Percentiles rank a stretch among this genome's conserved stretches.
phyloP scores from a whole-genome alignment of 345 rosid species.

The Eucalyptus regnans region DNA sequence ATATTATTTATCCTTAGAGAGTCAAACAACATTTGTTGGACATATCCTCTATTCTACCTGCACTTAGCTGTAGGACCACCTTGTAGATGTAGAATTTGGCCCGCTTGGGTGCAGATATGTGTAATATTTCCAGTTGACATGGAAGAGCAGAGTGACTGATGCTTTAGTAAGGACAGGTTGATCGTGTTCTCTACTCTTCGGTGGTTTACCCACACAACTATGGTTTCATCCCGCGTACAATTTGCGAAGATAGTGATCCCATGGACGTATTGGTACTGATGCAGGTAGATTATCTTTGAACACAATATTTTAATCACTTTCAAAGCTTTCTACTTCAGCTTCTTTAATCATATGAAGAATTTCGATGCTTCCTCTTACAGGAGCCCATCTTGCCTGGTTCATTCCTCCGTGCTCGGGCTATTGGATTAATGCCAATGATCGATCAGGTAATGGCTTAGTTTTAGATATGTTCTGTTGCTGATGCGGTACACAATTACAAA shows the following conservation, averaged over 20 bases:
- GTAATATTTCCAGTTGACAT: neutral
- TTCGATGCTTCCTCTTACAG: constrained; percentile 14
- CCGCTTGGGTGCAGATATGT: neutral
- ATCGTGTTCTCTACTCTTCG: constrained; percentile 91
- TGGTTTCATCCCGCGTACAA: constrained; percentile 93
- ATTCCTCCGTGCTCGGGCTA: constrained; percentile 96
- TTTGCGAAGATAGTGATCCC: constrained; percentile 97
- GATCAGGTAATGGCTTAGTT: constrained; percentile 51
- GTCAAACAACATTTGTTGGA: neutral
- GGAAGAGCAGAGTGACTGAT: neutral
- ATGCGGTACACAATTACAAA: neutral
- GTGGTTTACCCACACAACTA: constrained; percentile 99
- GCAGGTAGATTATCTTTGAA: constrained; percentile 47
- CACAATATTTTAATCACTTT: neutral
- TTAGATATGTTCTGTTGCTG: neutral
- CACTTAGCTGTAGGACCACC: neutral
- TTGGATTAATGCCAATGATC: constrained; percentile 97
- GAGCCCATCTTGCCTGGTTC: constrained; percentile 92
- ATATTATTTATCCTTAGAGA: neutral
- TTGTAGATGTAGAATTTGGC: neutral
- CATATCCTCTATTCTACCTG: neutral
- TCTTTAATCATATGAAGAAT: neutral
- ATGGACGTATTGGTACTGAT: constrained; percentile 91
- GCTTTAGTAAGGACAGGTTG: constrained; percentile 43
- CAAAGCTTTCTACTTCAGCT: neutral